A percentile compares a stretch with the other conserved stretches of the same genome.
These are phyloP conservation scores for Phytophthora sojae DNA, from an alignment of 352 stramenopile genomes.

Conservation along the genomic window DNA sequence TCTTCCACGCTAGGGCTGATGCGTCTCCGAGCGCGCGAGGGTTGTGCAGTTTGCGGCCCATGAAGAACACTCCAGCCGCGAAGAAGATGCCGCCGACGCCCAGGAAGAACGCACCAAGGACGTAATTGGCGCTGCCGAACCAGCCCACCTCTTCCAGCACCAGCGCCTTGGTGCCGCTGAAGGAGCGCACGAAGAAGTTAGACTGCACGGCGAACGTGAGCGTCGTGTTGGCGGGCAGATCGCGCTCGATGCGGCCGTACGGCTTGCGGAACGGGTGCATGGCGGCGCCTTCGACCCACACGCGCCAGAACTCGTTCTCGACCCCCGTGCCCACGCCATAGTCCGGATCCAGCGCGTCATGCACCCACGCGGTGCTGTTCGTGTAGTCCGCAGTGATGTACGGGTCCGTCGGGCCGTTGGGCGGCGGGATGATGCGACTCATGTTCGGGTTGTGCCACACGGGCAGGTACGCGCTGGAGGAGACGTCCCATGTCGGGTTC, in stretches of 20 bases:
- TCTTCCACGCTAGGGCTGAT: constrained; percentile 64
- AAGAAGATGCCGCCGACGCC: constrained; percentile 61
- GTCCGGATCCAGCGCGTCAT: constrained; percentile 53
- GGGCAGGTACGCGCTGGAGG: constrained; percentile 48
- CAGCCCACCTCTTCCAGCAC: constrained; percentile 71
- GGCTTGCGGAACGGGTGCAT: constrained; percentile 73
- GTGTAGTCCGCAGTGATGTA: constrained; percentile 70
- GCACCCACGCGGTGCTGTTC: constrained; percentile 80
- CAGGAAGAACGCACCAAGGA: constrained; percentile 66
- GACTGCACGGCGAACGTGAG: constrained; percentile 84
- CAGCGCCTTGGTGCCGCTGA: constrained; percentile 70
- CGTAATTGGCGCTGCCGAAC: constrained; percentile 71
- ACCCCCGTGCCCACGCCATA: constrained; percentile 58
- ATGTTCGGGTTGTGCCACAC: constrained; percentile 82
- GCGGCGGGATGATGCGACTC: constrained; percentile 72
- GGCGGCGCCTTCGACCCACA: constrained; percentile 76
- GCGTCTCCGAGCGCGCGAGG: constrained; percentile 63
- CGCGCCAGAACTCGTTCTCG: constrained; percentile 80
- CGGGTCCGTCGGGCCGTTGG: constrained; percentile 24
- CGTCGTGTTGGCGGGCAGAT: constrained; percentile 60
- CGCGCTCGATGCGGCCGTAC: constrained; percentile 65
- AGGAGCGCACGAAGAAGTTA: constrained; percentile 80
- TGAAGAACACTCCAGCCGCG: constrained; percentile 56
- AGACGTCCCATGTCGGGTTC: constrained; percentile 64
- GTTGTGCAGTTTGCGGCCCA: constrained; percentile 53